A percentile compares a stretch with the other conserved stretches of the same genome.
These are phyloP conservation scores for Nevesoporus exiguus DNA, from an alignment of 768 basidiomycete genomes.

Conservation along the genomic window DNA sequence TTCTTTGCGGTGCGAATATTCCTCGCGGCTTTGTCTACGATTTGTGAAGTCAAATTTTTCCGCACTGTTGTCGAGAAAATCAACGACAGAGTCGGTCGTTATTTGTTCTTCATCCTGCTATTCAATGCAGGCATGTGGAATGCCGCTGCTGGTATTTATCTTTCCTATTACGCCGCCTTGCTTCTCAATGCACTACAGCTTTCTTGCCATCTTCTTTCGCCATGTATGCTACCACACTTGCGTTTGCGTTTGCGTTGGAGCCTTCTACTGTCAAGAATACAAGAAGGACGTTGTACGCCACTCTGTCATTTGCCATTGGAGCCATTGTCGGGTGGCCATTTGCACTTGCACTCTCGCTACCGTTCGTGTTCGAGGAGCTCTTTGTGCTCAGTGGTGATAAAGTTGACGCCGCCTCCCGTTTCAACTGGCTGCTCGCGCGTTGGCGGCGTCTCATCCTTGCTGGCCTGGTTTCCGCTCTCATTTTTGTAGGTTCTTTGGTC, in stretches of 20 bases:
- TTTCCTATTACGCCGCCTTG: not conserved
- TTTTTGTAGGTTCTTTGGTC: constrained; percentile 49
- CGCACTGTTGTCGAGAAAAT: constrained; percentile 75
- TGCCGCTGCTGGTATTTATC: constrained; percentile 65
- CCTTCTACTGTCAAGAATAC: constrained; percentile 53
- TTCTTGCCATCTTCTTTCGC: constrained; percentile 95
- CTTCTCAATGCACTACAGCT: constrained; percentile 44
- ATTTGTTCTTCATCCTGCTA: constrained; percentile 81
- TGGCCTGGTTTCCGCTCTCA: constrained; percentile 52
- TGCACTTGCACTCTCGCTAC: constrained; percentile 79
- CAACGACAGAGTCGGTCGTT: constrained; percentile 90
- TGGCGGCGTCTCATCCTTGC: constrained; percentile 55
- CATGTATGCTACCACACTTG: constrained; percentile 84
- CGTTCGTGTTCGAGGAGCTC: constrained; percentile 88
- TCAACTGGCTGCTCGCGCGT: constrained; percentile 58
- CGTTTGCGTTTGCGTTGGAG: constrained; percentile 63
- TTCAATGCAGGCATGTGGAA: constrained; percentile 96
- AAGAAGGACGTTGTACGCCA: constrained; percentile 60
- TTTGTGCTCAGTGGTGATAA: constrained; percentile 71
- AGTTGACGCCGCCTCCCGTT: constrained; percentile 43
- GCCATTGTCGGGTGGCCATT: constrained; percentile 98
- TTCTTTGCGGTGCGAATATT: constrained; percentile 89
- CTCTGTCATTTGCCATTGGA: constrained; percentile 71
- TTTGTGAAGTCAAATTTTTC: constrained; percentile 82
- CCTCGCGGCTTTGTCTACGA: constrained; percentile 66